Conservation (phyloP, 352 stramenopile genomes). For the Globisporangium nodosum region DNA sequence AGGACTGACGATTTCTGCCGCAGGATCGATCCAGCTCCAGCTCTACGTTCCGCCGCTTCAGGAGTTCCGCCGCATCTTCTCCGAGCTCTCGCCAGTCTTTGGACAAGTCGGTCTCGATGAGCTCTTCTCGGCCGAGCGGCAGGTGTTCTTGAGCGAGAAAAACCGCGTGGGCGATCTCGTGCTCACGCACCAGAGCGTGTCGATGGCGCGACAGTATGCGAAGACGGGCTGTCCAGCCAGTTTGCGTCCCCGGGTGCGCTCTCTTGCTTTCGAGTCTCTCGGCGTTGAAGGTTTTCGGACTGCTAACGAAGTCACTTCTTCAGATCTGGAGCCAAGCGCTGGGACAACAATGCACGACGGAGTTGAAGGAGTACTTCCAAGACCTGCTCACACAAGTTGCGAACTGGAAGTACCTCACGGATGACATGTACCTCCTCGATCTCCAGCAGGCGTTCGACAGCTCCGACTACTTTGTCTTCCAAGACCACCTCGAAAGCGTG, state of each 20-base stretch:
- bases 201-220: conserved; percentile 70
- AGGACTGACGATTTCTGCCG: background rate
- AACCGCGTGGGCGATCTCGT: conserved; percentile 62
- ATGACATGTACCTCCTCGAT: conserved; percentile 79
- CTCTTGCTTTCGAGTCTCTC: background rate
- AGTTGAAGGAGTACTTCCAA: conserved; percentile 43
- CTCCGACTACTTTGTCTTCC: conserved; percentile 80
- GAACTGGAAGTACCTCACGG: conserved; percentile 47
- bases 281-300: background rate
- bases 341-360: conserved; percentile 20
- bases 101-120: conserved; percentile 71
- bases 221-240: conserved; percentile 65
- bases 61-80: conserved; percentile 41
- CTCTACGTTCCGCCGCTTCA: conserved; percentile 33
- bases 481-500: conserved; percentile 64
- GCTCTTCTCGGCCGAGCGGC: conserved; percentile 40
- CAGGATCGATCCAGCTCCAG: conserved; percentile 59
- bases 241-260: conserved; percentile 40
- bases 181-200: conserved; percentile 48
- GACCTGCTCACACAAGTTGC: conserved; percentile 30
- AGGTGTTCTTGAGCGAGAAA: conserved; percentile 57
- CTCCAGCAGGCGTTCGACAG: conserved; percentile 73
- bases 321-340: conserved; percentile 61
- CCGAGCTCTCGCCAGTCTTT: conserved; percentile 38
- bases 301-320: background rate